Percentiles rank a stretch among this genome's conserved stretches.
Conservation (phyloP, 1,284 basidiomycete species). For the Trichosporon sp. region DNA sequence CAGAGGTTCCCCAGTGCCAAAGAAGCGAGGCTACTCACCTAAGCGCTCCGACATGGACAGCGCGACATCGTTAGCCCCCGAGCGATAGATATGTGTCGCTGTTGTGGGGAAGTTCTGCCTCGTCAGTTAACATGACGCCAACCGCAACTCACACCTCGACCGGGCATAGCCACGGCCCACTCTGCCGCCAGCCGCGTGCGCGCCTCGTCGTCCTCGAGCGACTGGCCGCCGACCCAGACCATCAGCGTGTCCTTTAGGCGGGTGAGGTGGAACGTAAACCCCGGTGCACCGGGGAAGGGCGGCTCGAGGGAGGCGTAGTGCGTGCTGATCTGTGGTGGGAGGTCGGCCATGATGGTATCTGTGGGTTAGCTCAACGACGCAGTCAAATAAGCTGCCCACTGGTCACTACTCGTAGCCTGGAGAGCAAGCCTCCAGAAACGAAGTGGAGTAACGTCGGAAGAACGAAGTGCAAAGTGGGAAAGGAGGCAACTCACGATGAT, state of each 20-base stretch:
- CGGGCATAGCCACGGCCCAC: slow-evolving; percentile 80
- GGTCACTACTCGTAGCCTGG: neutral
- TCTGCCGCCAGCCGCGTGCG: slow-evolving; percentile 62
- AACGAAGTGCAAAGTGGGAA: neutral
- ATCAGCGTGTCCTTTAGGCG: slow-evolving; percentile 67
- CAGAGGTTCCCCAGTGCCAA: neutral
- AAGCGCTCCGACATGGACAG: slow-evolving; percentile 69
- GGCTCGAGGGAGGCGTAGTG: slow-evolving; percentile 32
- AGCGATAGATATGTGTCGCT: slow-evolving; percentile 63
- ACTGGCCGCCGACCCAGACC: slow-evolving; percentile 69
- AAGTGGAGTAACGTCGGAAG: neutral
- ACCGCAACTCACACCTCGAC: slow-evolving; percentile 46
- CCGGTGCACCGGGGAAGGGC: slow-evolving; percentile 49
- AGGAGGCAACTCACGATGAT: neutral
- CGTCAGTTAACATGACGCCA: neutral
- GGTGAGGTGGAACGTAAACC: slow-evolving; percentile 64
- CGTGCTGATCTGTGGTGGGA: slow-evolving; percentile 23
- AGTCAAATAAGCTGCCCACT: neutral
- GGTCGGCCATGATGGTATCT: neutral
- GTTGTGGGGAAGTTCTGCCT: slow-evolving; percentile 51
- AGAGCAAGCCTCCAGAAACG: no score
- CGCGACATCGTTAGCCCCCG: slow-evolving; percentile 60
- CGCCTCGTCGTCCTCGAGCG: slow-evolving; percentile 20
- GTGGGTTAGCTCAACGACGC: neutral
- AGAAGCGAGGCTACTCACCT: slow-evolving; percentile 53